phyloP scores from a whole-genome alignment of 805 yeast species.

The Vanderwaltozyma polyspora region DNA sequence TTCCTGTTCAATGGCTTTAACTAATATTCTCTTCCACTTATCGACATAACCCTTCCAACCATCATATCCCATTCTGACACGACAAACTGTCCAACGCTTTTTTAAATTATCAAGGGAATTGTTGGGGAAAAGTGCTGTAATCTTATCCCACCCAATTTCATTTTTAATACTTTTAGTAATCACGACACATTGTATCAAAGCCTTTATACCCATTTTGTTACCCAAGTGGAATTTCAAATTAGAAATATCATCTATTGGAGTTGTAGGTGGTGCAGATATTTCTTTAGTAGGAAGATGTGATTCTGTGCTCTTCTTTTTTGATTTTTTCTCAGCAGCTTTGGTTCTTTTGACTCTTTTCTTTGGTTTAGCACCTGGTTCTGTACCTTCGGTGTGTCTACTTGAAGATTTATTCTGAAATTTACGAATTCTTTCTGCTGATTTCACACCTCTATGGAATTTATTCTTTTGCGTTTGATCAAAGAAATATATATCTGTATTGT shows the following conservation, averaged over 20 bases:
- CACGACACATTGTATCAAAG: slow-evolving; percentile 52
- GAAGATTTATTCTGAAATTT: slow-evolving; percentile 15
- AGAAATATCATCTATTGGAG: neutral
- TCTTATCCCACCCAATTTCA: slow-evolving; percentile 56
- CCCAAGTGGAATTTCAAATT: slow-evolving; percentile 16
- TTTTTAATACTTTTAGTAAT: slow-evolving; percentile 52
- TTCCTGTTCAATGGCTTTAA: slow-evolving; percentile 48
- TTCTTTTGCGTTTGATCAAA: slow-evolving; percentile 24
- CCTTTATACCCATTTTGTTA: slow-evolving; percentile 37
- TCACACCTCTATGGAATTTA: slow-evolving; percentile 20
- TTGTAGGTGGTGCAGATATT: neutral
- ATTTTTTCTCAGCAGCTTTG: neutral
- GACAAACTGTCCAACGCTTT: slow-evolving; percentile 52
- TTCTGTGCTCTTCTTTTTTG: neutral
- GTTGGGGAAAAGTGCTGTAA: slow-evolving; percentile 37
- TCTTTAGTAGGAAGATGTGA: neutral
- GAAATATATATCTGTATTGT: slow-evolving; percentile 25
- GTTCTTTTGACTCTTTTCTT: neutral
- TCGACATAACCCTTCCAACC: slow-evolving; percentile 43
- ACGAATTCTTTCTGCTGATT: slow-evolving; percentile 24
- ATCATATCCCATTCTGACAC: slow-evolving; percentile 47
- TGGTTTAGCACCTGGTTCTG: slow-evolving; percentile 1
- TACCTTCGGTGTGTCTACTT: neutral
- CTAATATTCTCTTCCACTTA: slow-evolving; percentile 57
- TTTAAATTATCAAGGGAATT: slow-evolving; percentile 35